These are phyloP conservation scores for Phytophthora tubulina DNA, from an alignment of 352 stramenopile species.

Conservation along the genomic window DNA sequence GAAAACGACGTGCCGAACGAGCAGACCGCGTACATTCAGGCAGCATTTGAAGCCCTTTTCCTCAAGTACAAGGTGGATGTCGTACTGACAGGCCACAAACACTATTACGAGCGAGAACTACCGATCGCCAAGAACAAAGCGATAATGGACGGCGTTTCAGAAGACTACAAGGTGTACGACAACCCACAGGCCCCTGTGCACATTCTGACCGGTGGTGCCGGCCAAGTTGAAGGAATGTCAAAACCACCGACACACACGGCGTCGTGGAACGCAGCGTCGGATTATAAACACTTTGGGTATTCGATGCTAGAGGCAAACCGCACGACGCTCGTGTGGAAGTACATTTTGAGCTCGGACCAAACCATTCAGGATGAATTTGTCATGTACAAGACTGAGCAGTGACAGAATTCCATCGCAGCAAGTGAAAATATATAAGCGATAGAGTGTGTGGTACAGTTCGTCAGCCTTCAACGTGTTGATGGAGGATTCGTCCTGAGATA, in stretches of 20 bases:
- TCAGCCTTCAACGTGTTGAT: conserved; percentile 24
- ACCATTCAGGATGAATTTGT: conserved; percentile 47
- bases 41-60: conserved; percentile 85
- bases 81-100: conserved; percentile 85
- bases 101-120: conserved; percentile 86
- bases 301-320: conserved; percentile 49
- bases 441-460: conserved; percentile 4
- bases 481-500: conserved; percentile 19
- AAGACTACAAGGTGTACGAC: conserved; percentile 61
- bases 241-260: conserved; percentile 20
- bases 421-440: neutral
- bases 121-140: conserved; percentile 60
- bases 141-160: conserved; percentile 57
- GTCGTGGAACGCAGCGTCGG: conserved; percentile 54
- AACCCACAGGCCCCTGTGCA: conserved; percentile 74
- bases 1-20: conserved; percentile 25
- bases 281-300: conserved; percentile 62
- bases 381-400: conserved; percentile 40
- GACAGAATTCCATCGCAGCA: conserved; percentile 12
- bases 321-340: conserved; percentile 46
- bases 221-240: conserved; percentile 65
- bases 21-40: conserved; percentile 49
- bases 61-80: conserved; percentile 90
- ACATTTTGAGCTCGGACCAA: conserved; percentile 38
- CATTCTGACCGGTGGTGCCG: conserved; percentile 66